Evolutionary conservation across 1,284 basidiomycete genomes (phyloP).

Genomic region (Tilletia walkeri): DNA sequence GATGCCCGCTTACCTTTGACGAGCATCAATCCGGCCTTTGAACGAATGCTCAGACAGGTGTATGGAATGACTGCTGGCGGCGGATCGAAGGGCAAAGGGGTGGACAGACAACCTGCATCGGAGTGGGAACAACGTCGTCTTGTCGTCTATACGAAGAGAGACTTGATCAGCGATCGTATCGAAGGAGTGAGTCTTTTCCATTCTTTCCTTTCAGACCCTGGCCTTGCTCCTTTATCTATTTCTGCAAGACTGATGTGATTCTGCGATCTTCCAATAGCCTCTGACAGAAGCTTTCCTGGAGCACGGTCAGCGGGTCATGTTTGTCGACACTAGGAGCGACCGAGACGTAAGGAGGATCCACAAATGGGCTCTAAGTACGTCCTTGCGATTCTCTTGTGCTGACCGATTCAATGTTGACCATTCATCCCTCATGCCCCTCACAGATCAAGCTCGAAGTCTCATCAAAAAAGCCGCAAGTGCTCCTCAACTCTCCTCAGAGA

Average conservation of each 20-base stretch:
- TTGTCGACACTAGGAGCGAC: slow-evolving; percentile 60
- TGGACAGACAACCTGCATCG: slow-evolving; percentile 62
- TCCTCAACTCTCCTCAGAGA: neutral
- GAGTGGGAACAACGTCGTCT: slow-evolving; percentile 62
- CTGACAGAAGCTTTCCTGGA: slow-evolving; percentile 58
- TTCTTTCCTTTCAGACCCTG: too few relatives aligned
- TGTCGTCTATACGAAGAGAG: slow-evolving; percentile 88
- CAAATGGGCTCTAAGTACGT: slow-evolving; percentile 50
- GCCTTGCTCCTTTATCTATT: too few relatives aligned
- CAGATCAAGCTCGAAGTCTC: slow-evolving; percentile 14
- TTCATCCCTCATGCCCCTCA: neutral
- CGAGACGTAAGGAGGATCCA: slow-evolving; percentile 59
- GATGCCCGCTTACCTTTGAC: slow-evolving; percentile 90
- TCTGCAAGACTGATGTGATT: slow-evolving; percentile 61
- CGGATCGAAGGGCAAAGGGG: neutral
- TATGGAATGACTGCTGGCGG: neutral
- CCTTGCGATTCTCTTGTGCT: neutral
- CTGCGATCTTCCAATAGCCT: slow-evolving; percentile 45
- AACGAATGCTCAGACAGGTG: neutral
- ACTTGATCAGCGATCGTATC: slow-evolving; percentile 80
- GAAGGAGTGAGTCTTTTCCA: slow-evolving; percentile 57
- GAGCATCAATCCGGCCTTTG: slow-evolving; percentile 68
- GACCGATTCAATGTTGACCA: neutral
- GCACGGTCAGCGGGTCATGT: slow-evolving; percentile 60
- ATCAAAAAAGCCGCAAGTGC: neutral